These are phyloP conservation scores for Mycosarcoma maydis DNA, from an alignment of 1,284 basidiomycete species.

Conservation along the genomic window DNA sequence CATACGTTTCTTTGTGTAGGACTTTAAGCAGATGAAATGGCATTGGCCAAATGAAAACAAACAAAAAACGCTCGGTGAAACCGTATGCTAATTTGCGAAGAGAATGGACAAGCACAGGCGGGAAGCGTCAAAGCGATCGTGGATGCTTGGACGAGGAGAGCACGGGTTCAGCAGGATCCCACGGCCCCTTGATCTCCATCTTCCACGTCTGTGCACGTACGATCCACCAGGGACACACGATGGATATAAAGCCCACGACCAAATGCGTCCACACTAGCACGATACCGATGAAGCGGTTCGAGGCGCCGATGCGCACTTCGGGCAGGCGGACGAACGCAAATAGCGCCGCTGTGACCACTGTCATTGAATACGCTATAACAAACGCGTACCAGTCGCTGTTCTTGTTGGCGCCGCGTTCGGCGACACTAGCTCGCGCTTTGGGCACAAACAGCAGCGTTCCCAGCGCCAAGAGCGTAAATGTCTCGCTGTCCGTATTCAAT, in stretches of 20 bases:
- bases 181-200: slow-evolving; percentile 54
- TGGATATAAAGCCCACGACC: slow-evolving; percentile 30
- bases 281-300: too few species aligned
- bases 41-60: too few species aligned
- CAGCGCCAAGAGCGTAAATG: slow-evolving; percentile 89
- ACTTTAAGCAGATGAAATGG: too few species aligned
- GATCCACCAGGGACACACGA: slow-evolving; percentile 55
- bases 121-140: too few species aligned
- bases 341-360: background rate
- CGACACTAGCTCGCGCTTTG: background rate
- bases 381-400: background rate
- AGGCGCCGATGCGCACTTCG: too few species aligned
- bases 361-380: background rate
- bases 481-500: slow-evolving; percentile 81
- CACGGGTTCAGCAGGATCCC: slow-evolving; percentile 50
- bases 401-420: background rate
- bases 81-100: too few species aligned
- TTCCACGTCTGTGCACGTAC: slow-evolving; percentile 54
- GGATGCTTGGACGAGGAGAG: slow-evolving; percentile 5
- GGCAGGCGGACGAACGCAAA: too few species aligned
- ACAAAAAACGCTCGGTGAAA: too few species aligned
- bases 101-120: too few species aligned
- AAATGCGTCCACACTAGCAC: slow-evolving; percentile 17
- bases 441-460: slow-evolving; percentile 69
- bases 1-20: too few species aligned